phyloP scores from a whole-genome alignment of 1,139 yeast genomes.

The Geotrichum histeridarum region DNA sequence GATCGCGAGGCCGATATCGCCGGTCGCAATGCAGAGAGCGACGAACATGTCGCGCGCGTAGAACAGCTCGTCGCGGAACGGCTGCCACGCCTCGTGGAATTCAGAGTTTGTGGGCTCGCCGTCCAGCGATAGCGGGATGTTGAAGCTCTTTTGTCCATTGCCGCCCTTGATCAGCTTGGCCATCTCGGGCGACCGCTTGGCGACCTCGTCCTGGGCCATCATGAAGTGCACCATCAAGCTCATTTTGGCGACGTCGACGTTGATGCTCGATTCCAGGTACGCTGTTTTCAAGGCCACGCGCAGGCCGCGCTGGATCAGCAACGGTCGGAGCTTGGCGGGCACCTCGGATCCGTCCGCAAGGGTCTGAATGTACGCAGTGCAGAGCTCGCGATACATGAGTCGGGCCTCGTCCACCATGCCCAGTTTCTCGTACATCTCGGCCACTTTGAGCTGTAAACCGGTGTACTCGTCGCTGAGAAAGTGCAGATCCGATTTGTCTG shows the following conservation, averaged over 20 bases:
- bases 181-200: conserved; percentile 33
- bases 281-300: conserved; percentile 64
- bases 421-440: conserved; percentile 75
- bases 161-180: conserved; percentile 22
- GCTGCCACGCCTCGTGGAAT: conserved; percentile 45
- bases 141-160: neutral
- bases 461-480: conserved; percentile 67
- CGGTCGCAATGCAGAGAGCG: conserved; percentile 61
- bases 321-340: conserved; percentile 41
- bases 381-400: conserved; percentile 60
- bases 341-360: conserved; percentile 38
- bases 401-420: conserved; percentile 58
- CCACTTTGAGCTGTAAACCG: conserved; percentile 78
- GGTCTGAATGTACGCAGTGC: conserved; percentile 55
- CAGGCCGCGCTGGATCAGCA: conserved; percentile 64
- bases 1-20: conserved; percentile 60
- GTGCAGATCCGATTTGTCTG: conserved; percentile 36
- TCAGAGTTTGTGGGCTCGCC: neutral
- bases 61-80: conserved; percentile 70
- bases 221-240: conserved; percentile 60
- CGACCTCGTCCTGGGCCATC: conserved; percentile 59
- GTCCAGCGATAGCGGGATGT: neutral
- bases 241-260: conserved; percentile 53
- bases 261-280: conserved; percentile 46
- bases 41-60: conserved; percentile 66